These are phyloP conservation scores for Candida morakotiae DNA, from an alignment of 805 yeast species.

Conservation along the genomic window DNA sequence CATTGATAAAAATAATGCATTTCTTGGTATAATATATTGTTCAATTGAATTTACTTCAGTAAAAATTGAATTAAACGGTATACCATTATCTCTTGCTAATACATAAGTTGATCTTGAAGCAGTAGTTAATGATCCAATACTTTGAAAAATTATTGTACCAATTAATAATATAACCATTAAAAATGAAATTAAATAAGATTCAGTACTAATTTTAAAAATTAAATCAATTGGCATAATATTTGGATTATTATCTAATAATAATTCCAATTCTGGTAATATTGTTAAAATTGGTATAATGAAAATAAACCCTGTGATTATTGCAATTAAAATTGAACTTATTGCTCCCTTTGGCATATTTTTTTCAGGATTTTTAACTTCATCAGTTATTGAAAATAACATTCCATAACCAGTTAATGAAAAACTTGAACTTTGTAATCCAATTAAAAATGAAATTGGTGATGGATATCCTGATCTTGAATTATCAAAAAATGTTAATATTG, in stretches of 20 bases:
- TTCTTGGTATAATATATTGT: conserved; percentile 61
- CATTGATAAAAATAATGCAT: conserved; percentile 65
- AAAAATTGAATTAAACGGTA: conserved; percentile 66
- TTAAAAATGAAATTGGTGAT: conserved; percentile 61
- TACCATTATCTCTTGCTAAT: conserved; percentile 78
- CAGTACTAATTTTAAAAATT: conserved; percentile 67
- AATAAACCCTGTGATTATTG: conserved; percentile 65
- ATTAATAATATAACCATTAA: conserved; percentile 61
- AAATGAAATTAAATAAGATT: conserved; percentile 64
- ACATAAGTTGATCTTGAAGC: conserved; percentile 81
- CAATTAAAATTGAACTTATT: conserved; percentile 56
- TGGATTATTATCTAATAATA: conserved; percentile 52
- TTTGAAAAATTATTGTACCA: conserved; percentile 71
- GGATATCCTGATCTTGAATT: conserved; percentile 77
- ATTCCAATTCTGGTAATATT: conserved; percentile 63
- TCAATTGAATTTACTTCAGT: conserved; percentile 56
- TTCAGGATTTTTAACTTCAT: conserved; percentile 76
- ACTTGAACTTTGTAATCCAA: conserved; percentile 75
- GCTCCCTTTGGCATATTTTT: conserved; percentile 72
- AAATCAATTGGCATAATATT: conserved; percentile 76
- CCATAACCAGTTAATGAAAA: conserved; percentile 83
- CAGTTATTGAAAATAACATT: conserved; percentile 75
- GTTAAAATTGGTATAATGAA: conserved; percentile 69
- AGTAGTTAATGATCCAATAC: conserved; percentile 75
- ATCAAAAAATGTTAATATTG: conserved; percentile 64